Conservation (phyloP, 768 basidiomycete genomes). For the Botryobasidium botryosum region DNA sequence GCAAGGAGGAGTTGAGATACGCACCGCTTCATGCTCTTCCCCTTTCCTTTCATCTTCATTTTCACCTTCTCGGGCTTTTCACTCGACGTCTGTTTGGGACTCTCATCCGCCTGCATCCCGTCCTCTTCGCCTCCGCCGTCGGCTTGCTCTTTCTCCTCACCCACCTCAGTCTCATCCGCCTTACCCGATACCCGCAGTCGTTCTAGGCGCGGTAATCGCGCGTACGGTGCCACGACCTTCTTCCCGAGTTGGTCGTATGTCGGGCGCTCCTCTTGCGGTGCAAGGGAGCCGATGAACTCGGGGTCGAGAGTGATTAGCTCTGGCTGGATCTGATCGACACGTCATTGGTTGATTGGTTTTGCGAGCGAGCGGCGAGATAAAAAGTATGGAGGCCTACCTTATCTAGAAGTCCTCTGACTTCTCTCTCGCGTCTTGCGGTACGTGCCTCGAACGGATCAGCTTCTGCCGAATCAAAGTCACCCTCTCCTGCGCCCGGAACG, state of each 20-base stretch:
- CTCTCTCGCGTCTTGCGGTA: conserved; percentile 67
- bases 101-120: conserved; percentile 18
- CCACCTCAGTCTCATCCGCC: conserved; percentile 40
- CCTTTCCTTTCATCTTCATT: conserved; percentile 74
- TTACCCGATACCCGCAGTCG: conserved; percentile 57
- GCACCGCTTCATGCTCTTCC: conserved; percentile 53
- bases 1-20: too few relatives aligned
- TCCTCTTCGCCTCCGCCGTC: conserved; percentile 20
- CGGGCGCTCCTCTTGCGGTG: conserved; percentile 42
- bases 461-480: conserved; percentile 86
- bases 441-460: conserved; percentile 89
- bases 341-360: too few relatives aligned
- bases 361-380: too few relatives aligned
- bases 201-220: conserved; percentile 63
- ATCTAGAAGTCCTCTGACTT: conserved; percentile 80
- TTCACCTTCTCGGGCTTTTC: conserved; percentile 49
- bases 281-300: conserved; percentile 55
- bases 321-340: conserved; percentile 55
- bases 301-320: conserved; percentile 81
- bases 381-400: conserved; percentile 38
- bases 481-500: conserved; percentile 84
- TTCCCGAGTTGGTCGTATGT: conserved; percentile 23
- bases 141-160: conserved; percentile 25
- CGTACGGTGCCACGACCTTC: conserved; percentile 34
- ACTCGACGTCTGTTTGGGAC: conserved; percentile 40